These are phyloP conservation scores for Ceratocystis colombiana DNA, from an alignment of 2,329 filamentous ascomycete species.

Conservation along the genomic window DNA sequence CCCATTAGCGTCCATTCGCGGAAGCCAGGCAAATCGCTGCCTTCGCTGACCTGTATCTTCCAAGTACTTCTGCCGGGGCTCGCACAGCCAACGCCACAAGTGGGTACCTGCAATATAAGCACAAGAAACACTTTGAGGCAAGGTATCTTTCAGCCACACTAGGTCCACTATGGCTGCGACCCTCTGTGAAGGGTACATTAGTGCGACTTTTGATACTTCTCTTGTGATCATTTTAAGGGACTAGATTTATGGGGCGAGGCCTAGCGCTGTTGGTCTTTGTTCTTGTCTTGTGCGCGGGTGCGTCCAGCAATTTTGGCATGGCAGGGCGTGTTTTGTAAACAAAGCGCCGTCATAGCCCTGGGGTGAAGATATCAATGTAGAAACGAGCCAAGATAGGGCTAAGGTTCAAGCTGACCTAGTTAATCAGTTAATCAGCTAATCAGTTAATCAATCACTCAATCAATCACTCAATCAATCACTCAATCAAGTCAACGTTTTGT, in stretches of 20 bases:
- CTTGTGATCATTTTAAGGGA: not conserved
- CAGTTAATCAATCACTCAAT: no score
- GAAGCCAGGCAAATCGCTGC: not conserved
- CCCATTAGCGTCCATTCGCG: not conserved
- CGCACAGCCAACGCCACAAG: not conserved
- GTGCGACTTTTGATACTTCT: not conserved
- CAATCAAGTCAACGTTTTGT: no score
- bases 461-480: no score
- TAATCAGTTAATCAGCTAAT: no score
- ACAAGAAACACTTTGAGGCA: not conserved
- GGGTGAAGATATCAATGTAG: conserved; percentile 4
- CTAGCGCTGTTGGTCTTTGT: not conserved
- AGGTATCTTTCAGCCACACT: conserved; percentile 7
- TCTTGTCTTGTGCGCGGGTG: conserved; percentile 14
- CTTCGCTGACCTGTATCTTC: not conserved
- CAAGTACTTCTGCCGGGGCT: not conserved
- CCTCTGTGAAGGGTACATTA: not conserved
- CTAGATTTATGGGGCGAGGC: not conserved
- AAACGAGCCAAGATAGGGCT: not conserved
- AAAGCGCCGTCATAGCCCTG: conserved; percentile 11
- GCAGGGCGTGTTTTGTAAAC: conserved; percentile 7
- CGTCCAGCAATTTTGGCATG: conserved; percentile 10
- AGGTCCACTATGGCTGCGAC: not conserved
- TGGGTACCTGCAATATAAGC: not conserved
- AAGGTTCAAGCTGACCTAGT: not conserved